Percentiles rank a stretch among this genome's conserved stretches.
Conservation (phyloP, 2,329 filamentous ascomycete genomes). For the Didymosphaeria variabile region DNA sequence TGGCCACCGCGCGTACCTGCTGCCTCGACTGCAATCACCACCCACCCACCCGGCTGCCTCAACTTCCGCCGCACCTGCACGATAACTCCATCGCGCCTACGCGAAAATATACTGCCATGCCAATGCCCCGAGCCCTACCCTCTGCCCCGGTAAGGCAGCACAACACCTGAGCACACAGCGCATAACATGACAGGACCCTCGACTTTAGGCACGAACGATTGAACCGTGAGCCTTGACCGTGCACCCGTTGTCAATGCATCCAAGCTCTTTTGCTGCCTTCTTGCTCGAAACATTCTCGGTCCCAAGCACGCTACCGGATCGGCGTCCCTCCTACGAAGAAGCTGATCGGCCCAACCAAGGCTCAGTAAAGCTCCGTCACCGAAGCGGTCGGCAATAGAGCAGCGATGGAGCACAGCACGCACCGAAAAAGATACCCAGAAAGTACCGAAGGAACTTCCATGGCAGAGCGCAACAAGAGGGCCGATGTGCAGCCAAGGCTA, state of each 20-base stretch:
- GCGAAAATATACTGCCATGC: neutral
- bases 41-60: constrained; percentile 3
- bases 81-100: neutral
- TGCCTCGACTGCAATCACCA: constrained; percentile 3
- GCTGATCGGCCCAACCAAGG: neutral
- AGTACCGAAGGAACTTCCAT: neutral
- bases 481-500: constrained; percentile 17
- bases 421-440: neutral
- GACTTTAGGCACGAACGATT: constrained; percentile 28
- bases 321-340: constrained; percentile 1
- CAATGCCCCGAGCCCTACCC: neutral
- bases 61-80: constrained; percentile 6
- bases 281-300: constrained; percentile 10
- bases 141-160: neutral
- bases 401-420: neutral
- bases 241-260: constrained; percentile 13
- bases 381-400: neutral
- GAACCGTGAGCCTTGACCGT: constrained; percentile 19
- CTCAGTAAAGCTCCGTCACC: neutral
- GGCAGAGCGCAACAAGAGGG: neutral
- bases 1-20: neutral
- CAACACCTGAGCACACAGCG: constrained; percentile 5
- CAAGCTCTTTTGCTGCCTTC: constrained; percentile 20
- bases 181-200: constrained; percentile 8
- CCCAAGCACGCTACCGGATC: constrained; percentile 6